Base-by-base conservation (phyloP, 176 grass and related monocot species). In the Avena sativa region DNA sequence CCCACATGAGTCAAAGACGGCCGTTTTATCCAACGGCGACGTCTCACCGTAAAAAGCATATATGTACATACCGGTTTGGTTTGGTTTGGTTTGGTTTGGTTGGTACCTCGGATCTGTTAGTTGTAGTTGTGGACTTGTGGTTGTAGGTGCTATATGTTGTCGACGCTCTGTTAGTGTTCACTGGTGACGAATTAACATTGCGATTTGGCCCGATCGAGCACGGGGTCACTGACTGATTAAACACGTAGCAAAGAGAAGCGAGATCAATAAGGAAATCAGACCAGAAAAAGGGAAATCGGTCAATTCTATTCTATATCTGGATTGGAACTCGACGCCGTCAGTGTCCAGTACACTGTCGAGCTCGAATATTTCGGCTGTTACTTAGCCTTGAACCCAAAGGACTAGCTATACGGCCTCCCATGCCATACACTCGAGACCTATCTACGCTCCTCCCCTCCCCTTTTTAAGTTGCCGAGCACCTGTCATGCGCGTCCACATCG, bases 401-500 rank as follows among this genome's bases (percentile, higher is more conserved):
- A 78, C n/a, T n/a, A n/a, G n/a, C n/a, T n/a, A n/a, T 44, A 76
- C 61, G 74, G 66, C 46, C 83, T 72, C 78, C 74, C 62, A 69
- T 48, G 73, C 53, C 53, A 71, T 67, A 79, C 66, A 38, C 56
- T 84, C 68, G 64, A 86, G 81, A 52, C 36, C 83, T 34, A 34
- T 34, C 32, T 67, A 36, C 14, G 12, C 49, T 73, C 63, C 80
- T 17, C 73, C 67, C 57, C 80, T 19, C 73, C 30, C 21, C 20
- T 19, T 86, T 86, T 92, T 58, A 79, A 79, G 96, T 71, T 94
- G 90, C 85, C 6, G 86, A 55, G 92, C 82, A 75, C 76, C 86
- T 92, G 43, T 98, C 93, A 89, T 94, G 94, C 85, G 90, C 85
- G 92, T 96, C 94, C 69, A 89, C 90, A 59, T 99, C 93, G 60